Percentiles rank a stretch among this genome's conserved stretches.
Conservation (phyloP, 23 red algal species). For the Agarophyton chilense region DNA sequence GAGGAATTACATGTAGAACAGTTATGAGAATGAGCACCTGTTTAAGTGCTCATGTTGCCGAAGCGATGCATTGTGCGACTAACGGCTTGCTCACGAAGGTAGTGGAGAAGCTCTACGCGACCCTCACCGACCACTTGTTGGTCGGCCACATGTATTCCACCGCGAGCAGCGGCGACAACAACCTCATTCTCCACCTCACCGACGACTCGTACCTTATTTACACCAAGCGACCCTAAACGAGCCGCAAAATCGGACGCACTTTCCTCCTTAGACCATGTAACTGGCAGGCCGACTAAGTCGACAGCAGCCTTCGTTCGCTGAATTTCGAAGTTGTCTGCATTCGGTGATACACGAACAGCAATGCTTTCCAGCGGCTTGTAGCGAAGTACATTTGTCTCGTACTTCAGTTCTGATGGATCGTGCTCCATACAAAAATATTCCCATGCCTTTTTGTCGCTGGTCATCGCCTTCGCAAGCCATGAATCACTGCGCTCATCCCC, state of each 20-base stretch:
- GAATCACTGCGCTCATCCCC: not conserved
- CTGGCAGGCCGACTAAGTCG: slow-evolving; percentile 3
- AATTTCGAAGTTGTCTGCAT: slow-evolving; percentile 43
- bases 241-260: slow-evolving; percentile 21
- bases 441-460: slow-evolving; percentile 53
- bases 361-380: slow-evolving; percentile 38
- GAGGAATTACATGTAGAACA: no score
- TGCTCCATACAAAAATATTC: slow-evolving; percentile 53
- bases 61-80: slow-evolving; percentile 58
- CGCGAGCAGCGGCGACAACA: not conserved
- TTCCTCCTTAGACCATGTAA: slow-evolving; percentile 51
- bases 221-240: slow-evolving; percentile 5
- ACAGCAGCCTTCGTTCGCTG: slow-evolving; percentile 39
- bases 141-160: slow-evolving; percentile 30
- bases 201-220: slow-evolving; percentile 36
- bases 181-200: slow-evolving; percentile 45
- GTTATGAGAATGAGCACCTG: no score
- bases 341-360: slow-evolving; percentile 34
- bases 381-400: slow-evolving; percentile 58
- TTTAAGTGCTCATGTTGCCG: slow-evolving; percentile 43
- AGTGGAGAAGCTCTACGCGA: slow-evolving; percentile 52
- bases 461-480: slow-evolving; percentile 44
- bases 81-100: slow-evolving; percentile 61
- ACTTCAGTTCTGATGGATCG: slow-evolving; percentile 36
- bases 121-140: slow-evolving; percentile 40